Base-by-base conservation (phyloP, 176 grass and related monocot genomes). In the Musa schizocarpa region DNA sequence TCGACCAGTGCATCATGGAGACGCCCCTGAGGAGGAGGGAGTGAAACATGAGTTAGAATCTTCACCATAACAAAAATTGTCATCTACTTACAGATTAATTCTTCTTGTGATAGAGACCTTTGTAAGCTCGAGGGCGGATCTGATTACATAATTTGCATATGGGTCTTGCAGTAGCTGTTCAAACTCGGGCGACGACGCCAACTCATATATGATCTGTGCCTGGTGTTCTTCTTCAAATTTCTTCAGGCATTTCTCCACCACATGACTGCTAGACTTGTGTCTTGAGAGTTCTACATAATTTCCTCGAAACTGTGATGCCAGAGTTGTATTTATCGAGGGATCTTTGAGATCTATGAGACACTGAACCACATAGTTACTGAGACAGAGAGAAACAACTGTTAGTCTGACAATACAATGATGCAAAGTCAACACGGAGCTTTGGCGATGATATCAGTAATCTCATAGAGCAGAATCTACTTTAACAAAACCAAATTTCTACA, bases 71-170 rank as follows among this genome's bases (percentile, higher is more conserved):
- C 34, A 43, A 20, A 23, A 11, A 53, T 24, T 29, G 80, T 57
- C 58, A 27, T 24, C 0, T 73, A n/a, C 23, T 11, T 26, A 63
- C 55, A 1, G 62, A 72, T 10, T 27, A 68, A 74, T 52, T 34
- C 10, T 4, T 12, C 2, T 43, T n/a, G 19, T 72, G 26, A 8
- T 7, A 9, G 25, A 16, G 80, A 78, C 82, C 82, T 20, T 66
- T 76, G 82, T 76, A 9, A 8, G 57, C 13, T 10, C n/a, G 52
- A 91, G 76, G 19, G 85, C 80, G 19, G 63, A 73, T 26, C 77
- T 75, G 68, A 91, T 48, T 22, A 85, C 82, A 82, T 87, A 91
- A 63, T 91, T 91, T 74, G 88, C 85, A 71, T 50, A 85, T 17
- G 81, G 76, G 59, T 91, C 76, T 11, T 65, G 68, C 56, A 91